Percentiles rank a stretch among this genome's conserved stretches.
Conservation (phyloP, 2,329 filamentous ascomycete genomes). For the Calonectria multiphialidica region DNA sequence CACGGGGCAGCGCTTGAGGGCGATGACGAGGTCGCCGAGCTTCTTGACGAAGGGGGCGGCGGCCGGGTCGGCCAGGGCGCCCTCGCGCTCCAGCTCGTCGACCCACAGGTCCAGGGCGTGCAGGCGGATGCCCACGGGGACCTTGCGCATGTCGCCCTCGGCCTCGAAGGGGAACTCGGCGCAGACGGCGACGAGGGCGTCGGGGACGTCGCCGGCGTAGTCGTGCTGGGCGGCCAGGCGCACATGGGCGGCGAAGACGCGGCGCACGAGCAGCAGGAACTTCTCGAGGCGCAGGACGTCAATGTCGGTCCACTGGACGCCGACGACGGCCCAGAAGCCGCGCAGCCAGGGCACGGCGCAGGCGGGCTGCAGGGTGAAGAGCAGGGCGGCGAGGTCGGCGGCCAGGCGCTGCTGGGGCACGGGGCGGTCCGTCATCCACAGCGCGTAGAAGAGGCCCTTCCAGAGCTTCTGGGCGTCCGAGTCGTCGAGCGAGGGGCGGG, state of each 20-base stretch:
- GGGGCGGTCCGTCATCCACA: conserved; percentile 94
- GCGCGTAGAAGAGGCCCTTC: conserved; percentile 93
- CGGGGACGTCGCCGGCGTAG: conserved; percentile 47
- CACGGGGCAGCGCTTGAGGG: conserved; percentile 69
- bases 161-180: conserved; percentile 49
- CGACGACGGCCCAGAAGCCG: conserved; percentile 80
- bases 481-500: conserved; percentile 69
- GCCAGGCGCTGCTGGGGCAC: conserved; percentile 88
- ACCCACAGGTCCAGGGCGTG: conserved; percentile 93
- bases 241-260: conserved; percentile 81
- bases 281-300: conserved; percentile 90
- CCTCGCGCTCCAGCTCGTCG: conserved; percentile 85
- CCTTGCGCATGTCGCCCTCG: conserved; percentile 61
- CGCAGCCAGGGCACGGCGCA: conserved; percentile 63
- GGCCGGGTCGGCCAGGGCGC: conserved; percentile 58
- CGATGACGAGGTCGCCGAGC: conserved; percentile 68
- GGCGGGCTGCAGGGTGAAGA: conserved; percentile 64
- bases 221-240: conserved; percentile 53
- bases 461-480: conserved; percentile 88
- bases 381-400: conserved; percentile 78
- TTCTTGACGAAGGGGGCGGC: conserved; percentile 63
- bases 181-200: conserved; percentile 44
- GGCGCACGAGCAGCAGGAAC: conserved; percentile 86
- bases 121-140: conserved; percentile 86
- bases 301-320: conserved; percentile 78